Conservation (phyloP, 2,329 filamentous ascomycete species). For the Fusarium praegraminearum region DNA sequence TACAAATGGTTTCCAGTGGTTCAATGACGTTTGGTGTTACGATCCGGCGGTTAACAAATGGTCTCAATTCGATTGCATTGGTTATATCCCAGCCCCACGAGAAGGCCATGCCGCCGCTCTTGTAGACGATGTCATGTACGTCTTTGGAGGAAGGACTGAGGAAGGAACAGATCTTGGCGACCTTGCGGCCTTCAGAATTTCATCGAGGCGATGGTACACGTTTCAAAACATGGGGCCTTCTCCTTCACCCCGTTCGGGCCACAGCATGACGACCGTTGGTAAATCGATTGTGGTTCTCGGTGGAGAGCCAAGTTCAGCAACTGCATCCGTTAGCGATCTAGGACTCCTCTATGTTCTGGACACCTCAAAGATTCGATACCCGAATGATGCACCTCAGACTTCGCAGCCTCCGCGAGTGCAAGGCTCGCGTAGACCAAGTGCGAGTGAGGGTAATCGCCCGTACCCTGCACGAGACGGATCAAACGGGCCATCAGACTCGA, state of each 20-base stretch:
- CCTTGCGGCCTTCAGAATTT: slow-evolving; percentile 80
- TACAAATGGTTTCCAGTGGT: slow-evolving; percentile 96
- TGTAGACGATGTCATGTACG: slow-evolving; percentile 98
- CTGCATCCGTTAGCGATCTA: slow-evolving; percentile 83
- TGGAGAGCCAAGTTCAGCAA: slow-evolving; percentile 91
- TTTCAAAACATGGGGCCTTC: slow-evolving; percentile 99
- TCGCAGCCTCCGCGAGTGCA: slow-evolving; percentile 54
- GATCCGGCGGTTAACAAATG: slow-evolving; percentile 86
- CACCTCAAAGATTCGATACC: slow-evolving; percentile 96
- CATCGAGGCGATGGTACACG: slow-evolving; percentile 94
- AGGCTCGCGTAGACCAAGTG: slow-evolving; percentile 57
- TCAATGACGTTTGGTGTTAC: slow-evolving; percentile 99
- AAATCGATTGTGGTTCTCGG: slow-evolving; percentile 94
- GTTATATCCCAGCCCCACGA: slow-evolving; percentile 92
- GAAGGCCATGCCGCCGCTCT: slow-evolving; percentile 95
- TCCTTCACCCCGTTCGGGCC: slow-evolving; percentile 90
- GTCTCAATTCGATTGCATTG: slow-evolving; percentile 93
- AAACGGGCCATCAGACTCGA: slow-evolving; percentile 63
- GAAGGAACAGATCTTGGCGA: slow-evolving; percentile 94
- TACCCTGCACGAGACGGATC: slow-evolving; percentile 64
- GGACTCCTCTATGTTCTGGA: slow-evolving; percentile 92
- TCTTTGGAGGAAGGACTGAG: slow-evolving; percentile 95
- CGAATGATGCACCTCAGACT: slow-evolving; percentile 72
- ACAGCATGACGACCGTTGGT: slow-evolving; percentile 96
- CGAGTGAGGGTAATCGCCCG: slow-evolving; percentile 55